These are phyloP conservation scores for Penstemon newberryi DNA, from an alignment of 257 asterid species.

Conservation along the genomic window DNA sequence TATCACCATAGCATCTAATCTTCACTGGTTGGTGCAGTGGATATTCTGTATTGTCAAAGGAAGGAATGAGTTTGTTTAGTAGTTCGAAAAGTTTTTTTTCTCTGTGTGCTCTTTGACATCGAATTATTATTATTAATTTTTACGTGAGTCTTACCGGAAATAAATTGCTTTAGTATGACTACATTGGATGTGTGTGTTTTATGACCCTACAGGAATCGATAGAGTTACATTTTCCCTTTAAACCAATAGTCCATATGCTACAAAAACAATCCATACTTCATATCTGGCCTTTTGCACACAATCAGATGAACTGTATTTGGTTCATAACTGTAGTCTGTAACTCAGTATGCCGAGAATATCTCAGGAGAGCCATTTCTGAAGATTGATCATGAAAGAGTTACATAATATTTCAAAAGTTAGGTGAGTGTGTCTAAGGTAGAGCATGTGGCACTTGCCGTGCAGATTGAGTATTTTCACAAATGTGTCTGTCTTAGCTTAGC, in stretches of 20 bases:
- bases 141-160: not conserved
- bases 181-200: not conserved
- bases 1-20: too few relatives aligned
- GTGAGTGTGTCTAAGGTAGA: not conserved
- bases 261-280: not conserved
- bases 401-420: not conserved
- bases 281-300: not conserved
- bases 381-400: not conserved
- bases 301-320: not conserved
- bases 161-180: constrained; percentile 3
- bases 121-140: too few relatives aligned
- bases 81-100: not conserved
- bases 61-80: not conserved
- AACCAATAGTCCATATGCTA: not conserved
- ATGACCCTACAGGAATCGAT: not conserved
- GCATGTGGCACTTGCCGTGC: not conserved
- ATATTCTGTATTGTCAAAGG: not conserved
- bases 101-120: too few relatives aligned
- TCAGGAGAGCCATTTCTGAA: not conserved
- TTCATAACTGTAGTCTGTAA: not conserved
- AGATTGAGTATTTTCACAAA: not conserved
- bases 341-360: too few relatives aligned
- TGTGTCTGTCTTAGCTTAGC: too few relatives aligned
- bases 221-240: not conserved
- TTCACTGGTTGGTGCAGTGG: too few relatives aligned